Percentiles rank a stretch among this genome's conserved stretches.
phyloP scores from a whole-genome alignment of 768 basidiomycete genomes.

The Lyophyllum decastes region DNA sequence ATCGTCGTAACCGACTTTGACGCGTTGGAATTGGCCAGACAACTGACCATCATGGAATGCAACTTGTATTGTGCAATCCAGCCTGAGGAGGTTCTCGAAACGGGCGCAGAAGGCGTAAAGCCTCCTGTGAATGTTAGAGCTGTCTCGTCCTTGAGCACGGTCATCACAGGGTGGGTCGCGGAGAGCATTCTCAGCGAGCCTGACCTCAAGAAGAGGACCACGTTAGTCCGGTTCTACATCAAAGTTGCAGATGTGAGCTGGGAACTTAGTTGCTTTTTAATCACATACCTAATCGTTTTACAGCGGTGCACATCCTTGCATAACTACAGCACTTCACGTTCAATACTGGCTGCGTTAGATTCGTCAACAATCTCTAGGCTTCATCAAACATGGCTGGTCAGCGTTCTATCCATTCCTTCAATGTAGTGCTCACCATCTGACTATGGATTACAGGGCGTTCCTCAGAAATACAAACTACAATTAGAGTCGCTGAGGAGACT shows the following conservation, averaged over 20 bases:
- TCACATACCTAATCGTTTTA: slow-evolving; percentile 8
- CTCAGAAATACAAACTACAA: slow-evolving; percentile 81
- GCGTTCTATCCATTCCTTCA: slow-evolving; percentile 21
- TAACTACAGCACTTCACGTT: slow-evolving; percentile 92
- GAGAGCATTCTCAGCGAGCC: slow-evolving; percentile 91
- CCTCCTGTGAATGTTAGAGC: slow-evolving; percentile 75
- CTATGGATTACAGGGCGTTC: slow-evolving; percentile 58
- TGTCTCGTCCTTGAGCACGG: slow-evolving; percentile 86
- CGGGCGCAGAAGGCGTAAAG: slow-evolving; percentile 68
- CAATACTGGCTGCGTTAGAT: slow-evolving; percentile 92
- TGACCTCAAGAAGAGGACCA: slow-evolving; percentile 82
- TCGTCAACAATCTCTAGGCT: slow-evolving; percentile 93
- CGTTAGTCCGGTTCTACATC: slow-evolving; percentile 87
- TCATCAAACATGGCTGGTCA: slow-evolving; percentile 90
- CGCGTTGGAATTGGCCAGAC: slow-evolving; percentile 86
- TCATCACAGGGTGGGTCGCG: slow-evolving; percentile 94
- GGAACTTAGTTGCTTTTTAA: slow-evolving; percentile 5
- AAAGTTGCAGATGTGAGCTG: slow-evolving; percentile 84
- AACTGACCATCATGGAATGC: slow-evolving; percentile 93
- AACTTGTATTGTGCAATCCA: slow-evolving; percentile 83
- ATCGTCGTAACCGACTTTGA: slow-evolving; percentile 91
- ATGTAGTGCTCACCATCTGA: background rate
- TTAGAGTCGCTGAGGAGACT: slow-evolving; percentile 81
- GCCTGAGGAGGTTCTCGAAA: slow-evolving; percentile 87
- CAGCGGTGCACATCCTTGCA: slow-evolving; percentile 83